Evolutionary conservation across 441 rosid species (phyloP), one percentile per base, ranked within the genome.

Genomic region (Syzygium malaccense): DNA sequence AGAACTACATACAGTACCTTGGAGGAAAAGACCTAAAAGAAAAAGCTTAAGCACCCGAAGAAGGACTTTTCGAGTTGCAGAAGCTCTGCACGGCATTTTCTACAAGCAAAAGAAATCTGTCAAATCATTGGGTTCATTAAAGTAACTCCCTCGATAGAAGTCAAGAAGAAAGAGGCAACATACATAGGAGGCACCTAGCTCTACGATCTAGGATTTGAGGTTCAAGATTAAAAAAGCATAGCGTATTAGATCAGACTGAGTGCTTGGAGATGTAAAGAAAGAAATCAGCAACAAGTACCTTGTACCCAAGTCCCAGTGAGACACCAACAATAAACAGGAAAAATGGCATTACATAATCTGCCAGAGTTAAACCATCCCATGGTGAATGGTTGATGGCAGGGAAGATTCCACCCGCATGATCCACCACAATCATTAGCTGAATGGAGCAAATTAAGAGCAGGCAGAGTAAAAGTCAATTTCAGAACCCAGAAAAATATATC

Each of bases 341-440:
- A 92, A 96, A 96, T 30, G 99, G 98, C 99, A 97, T 97, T 88
- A 97, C 97, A 57, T 95, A 94, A 94, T 97, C 99, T 13, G 99
- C 99, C 75, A 97, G 92, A n/a, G 98, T 95, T 68, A 96, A 55
- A 64, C 99, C 98, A 89, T 96, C 90, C 99, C 99, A 97, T 64
- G 99, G 97, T 15, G 99, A 94, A 94, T 97, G 98, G 87, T 96
- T 96, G 89, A 97, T 94, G 33, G 95, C 92, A 85, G 98, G 97
- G 86, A 95, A 28, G 79, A 95, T 20, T 88, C 97, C 98, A 89
- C 99, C 99, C 79, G 88, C 96, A 89, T 95, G 93, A 88, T 97
- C 98, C 87, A 96, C 98, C 23, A 97, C 90, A 88, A 97, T 95
- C 98, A 96, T 96, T 84, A 97, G 96, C 98, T 96, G 95, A 92